These are phyloP conservation scores for Diaporthe citrichinensis DNA, from an alignment of 2,329 filamentous ascomycete species.

Conservation along the genomic window DNA sequence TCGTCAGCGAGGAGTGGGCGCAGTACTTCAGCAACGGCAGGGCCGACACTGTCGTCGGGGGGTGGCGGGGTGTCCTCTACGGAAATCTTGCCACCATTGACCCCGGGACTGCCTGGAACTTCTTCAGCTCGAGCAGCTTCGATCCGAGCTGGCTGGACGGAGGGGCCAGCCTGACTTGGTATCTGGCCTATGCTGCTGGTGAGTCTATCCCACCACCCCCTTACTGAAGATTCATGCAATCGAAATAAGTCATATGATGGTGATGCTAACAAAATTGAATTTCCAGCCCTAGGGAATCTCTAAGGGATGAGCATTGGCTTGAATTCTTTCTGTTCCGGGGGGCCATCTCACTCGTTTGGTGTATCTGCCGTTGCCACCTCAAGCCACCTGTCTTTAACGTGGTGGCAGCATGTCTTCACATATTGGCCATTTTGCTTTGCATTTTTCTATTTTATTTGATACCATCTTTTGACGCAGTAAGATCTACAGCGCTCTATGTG, in stretches of 20 bases:
- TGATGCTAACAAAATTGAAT: constrained; percentile 7
- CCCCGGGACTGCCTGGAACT: constrained; percentile 77
- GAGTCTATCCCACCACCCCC: constrained; percentile 51
- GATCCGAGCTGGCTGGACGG: constrained; percentile 81
- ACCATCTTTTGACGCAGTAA: not conserved
- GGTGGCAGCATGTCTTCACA: not conserved
- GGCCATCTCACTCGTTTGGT: not conserved
- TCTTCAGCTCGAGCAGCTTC: constrained; percentile 79
- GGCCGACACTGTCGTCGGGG: constrained; percentile 75
- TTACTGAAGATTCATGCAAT: not conserved
- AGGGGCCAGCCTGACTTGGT: constrained; percentile 88
- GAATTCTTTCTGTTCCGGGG: too few species aligned
- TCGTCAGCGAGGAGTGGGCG: constrained; percentile 88
- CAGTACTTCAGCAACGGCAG: constrained; percentile 80
- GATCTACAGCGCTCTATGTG: not conserved
- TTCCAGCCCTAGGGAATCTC: not conserved
- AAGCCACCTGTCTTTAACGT: not conserved
- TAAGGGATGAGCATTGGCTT: not conserved
- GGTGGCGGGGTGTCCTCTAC: constrained; percentile 89
- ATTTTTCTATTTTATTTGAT: not conserved
- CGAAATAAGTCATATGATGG: not conserved
- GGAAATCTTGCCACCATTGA: constrained; percentile 86
- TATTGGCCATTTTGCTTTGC: not conserved
- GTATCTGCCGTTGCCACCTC: not conserved
- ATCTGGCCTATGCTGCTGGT: constrained; percentile 84